Evolutionary conservation across 148 eudicot species (phyloP).

Genomic region (Oxyria digyna): DNA sequence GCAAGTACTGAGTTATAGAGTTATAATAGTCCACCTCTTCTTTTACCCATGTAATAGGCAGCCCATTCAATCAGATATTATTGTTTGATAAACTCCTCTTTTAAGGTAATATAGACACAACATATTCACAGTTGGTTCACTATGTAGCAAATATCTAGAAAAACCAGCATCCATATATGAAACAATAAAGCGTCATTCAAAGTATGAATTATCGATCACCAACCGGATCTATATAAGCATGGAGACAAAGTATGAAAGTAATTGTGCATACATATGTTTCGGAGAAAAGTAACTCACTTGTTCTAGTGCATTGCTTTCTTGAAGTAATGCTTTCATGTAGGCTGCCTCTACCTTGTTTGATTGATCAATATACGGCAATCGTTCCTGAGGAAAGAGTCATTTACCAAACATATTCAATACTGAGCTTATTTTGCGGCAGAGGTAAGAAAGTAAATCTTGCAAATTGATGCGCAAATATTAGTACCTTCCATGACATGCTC

Average conservation of each 20-base stretch:
- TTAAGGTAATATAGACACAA: background rate
- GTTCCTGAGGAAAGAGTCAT: slow-evolving; percentile 27
- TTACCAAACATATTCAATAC: background rate
- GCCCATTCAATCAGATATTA: background rate
- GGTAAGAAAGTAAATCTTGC: background rate
- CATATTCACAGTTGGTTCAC: background rate
- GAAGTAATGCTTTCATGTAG: slow-evolving; percentile 23
- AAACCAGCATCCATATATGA: no score
- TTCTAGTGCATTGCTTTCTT: slow-evolving; percentile 26
- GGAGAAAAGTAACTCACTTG: background rate
- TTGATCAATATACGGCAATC: slow-evolving; percentile 23
- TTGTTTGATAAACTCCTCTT: background rate
- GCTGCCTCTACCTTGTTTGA: slow-evolving; percentile 35
- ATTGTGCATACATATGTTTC: background rate
- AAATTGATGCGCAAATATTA: background rate
- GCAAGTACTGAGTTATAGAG: background rate
- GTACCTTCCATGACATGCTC: slow-evolving; percentile 54
- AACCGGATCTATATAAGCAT: background rate
- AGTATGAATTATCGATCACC: background rate
- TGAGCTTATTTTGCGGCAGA: background rate
- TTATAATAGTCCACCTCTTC: background rate
- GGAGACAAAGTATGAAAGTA: background rate
- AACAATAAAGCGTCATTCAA: background rate
- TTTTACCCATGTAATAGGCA: background rate
- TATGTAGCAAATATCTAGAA: no score